Evolutionary conservation across 305 asterid species (phyloP).

Genomic region (Solanum hybrid): DNA sequence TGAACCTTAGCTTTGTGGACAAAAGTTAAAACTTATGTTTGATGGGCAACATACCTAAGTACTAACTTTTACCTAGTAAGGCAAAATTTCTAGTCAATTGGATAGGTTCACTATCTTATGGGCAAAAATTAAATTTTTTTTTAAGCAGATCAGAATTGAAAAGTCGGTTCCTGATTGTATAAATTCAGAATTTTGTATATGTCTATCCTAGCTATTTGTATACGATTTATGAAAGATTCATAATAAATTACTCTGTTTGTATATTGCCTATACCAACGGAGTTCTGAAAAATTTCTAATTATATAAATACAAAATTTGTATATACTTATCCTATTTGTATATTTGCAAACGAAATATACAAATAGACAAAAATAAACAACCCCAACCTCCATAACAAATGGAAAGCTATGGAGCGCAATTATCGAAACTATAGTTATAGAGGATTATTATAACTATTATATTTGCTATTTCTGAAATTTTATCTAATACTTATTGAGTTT

Average conservation of each 20-base stretch:
- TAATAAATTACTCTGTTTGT: background rate
- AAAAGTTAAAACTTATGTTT: background rate
- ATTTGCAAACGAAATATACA: no score
- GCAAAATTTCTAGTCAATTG: background rate
- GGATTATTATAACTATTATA: background rate
- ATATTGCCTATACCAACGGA: background rate
- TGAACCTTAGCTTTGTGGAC: background rate
- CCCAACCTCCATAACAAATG: background rate
- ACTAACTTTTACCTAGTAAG: background rate
- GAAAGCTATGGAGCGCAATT: background rate
- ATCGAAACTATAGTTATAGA: background rate
- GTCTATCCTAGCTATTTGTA: background rate
- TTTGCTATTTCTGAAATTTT: no score
- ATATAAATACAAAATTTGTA: no score
- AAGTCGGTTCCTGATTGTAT: no score
- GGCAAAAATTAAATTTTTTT: no score
- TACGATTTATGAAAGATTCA: background rate
- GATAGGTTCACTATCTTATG: background rate
- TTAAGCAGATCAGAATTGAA: no score
- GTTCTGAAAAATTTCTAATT: background rate
- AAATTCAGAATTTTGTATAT: no score
- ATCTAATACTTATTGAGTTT: background rate
- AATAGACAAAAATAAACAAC: background rate
- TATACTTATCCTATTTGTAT: background rate
- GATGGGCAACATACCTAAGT: background rate